Evolutionary conservation across 176 grass and related monocot genomes (phyloP).

Genomic region (Triticum monococcum): DNA sequence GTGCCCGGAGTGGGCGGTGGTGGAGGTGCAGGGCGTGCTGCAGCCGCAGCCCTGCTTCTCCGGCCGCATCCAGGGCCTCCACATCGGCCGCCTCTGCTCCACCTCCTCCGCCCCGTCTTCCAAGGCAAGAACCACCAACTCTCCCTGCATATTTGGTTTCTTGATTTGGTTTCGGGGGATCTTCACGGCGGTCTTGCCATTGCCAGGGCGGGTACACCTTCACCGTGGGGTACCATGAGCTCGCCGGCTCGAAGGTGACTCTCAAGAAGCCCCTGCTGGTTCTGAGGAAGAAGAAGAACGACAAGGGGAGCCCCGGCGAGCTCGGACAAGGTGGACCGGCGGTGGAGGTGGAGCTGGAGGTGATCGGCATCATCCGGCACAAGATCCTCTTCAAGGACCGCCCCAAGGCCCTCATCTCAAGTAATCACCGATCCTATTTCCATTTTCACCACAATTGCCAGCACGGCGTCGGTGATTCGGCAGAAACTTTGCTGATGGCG

Average conservation of each 20-base stretch:
- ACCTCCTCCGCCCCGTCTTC: conserved; percentile 49
- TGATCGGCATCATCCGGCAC: conserved; percentile 79
- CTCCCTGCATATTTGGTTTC: background rate
- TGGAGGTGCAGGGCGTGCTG: conserved; percentile 89
- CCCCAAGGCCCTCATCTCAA: conserved; percentile 85
- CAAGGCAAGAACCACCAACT: conserved; percentile 26
- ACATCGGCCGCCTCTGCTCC: conserved; percentile 81
- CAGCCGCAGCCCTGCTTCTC: conserved; percentile 58
- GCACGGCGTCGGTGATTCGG: background rate
- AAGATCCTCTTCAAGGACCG: conserved; percentile 94
- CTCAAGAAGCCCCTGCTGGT: conserved; percentile 87
- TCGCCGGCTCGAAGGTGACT: conserved; percentile 58
- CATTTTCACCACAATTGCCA: background rate
- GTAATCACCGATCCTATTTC: conserved; percentile 30
- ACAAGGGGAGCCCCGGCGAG: background rate
- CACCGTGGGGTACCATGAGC: conserved; percentile 93
- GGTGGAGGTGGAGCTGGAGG: conserved; percentile 54
- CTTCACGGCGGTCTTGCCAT: background rate
- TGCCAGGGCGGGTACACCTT: conserved; percentile 67
- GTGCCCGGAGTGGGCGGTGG: conserved; percentile 81
- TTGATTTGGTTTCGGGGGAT: background rate
- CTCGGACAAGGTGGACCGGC: background rate
- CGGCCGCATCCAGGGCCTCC: conserved; percentile 64
- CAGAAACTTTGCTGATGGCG: background rate
- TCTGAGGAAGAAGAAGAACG: conserved; percentile 62